Evolutionary conservation across 352 stramenopile genomes (phyloP).

Genomic region (Pythium periplocum): DNA sequence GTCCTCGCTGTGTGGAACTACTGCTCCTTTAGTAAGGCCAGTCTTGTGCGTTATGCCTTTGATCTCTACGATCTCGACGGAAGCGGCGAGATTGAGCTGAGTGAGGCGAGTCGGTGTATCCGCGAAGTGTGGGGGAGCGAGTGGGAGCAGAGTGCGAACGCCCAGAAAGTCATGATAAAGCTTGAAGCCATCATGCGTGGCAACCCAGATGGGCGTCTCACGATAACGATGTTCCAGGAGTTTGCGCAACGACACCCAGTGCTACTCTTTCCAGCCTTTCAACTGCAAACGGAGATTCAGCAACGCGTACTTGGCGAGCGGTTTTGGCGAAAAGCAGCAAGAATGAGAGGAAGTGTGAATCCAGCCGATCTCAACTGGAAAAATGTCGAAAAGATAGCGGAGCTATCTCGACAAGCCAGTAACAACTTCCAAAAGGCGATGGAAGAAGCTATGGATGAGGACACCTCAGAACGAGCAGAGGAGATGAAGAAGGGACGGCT

Average conservation of each 20-base stretch:
- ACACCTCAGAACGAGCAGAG: conserved; percentile 5
- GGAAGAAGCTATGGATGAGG: conserved; percentile 7
- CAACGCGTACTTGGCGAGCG: conserved; percentile 45
- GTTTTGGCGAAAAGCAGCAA: conserved; percentile 49
- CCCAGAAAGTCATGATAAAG: conserved; percentile 55
- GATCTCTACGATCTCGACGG: conserved; percentile 70
- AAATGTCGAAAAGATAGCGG: conserved; percentile 24
- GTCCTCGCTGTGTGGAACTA: conserved; percentile 77
- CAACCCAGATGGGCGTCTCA: conserved; percentile 29
- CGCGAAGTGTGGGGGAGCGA: conserved; percentile 51
- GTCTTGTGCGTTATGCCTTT: conserved; percentile 64
- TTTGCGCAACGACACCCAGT: conserved; percentile 55
- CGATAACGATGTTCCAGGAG: conserved; percentile 40
- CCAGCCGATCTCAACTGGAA: conserved; percentile 32
- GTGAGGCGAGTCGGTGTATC: conserved; percentile 41
- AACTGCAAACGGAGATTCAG: conserved; percentile 62
- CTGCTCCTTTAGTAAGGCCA: conserved; percentile 59
- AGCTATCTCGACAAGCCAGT: conserved; percentile 22
- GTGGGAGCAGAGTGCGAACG: conserved; percentile 46
- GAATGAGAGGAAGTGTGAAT: conserved; percentile 30
- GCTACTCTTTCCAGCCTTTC: conserved; percentile 63
- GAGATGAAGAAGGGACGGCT: too few relatives aligned
- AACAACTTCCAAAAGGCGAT: conserved; percentile 11
- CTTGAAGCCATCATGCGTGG: conserved; percentile 39
- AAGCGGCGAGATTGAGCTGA: conserved; percentile 59